Evolutionary conservation across 2,329 filamentous ascomycete species (phyloP).

Genomic region (Diaporthe humulicola): DNA sequence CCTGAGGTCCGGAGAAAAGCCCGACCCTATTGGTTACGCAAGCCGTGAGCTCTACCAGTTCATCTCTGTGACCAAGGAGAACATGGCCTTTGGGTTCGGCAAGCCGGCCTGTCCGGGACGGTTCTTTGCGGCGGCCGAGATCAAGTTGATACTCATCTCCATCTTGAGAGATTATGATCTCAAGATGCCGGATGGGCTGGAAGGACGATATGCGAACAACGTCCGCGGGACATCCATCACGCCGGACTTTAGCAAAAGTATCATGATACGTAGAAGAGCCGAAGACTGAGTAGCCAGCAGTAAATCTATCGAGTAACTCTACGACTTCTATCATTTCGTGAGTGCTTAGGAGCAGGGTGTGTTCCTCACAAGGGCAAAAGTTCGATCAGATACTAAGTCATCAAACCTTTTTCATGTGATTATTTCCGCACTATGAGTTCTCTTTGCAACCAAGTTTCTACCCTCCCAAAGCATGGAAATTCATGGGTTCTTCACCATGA

Average conservation of each 20-base stretch:
- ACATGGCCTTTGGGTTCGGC: conserved; percentile 55
- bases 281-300: background rate
- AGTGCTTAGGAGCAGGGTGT: background rate
- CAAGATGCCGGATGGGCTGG: conserved; percentile 42
- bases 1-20: conserved; percentile 42
- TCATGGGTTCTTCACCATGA: background rate
- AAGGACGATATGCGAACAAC: conserved; percentile 45
- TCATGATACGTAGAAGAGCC: conserved; percentile 9
- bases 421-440: background rate
- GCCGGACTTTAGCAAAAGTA: conserved; percentile 1
- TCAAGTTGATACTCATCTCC: conserved; percentile 51
- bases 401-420: background rate
- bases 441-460: background rate
- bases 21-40: conserved; percentile 41
- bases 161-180: conserved; percentile 48
- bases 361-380: background rate
- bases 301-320: background rate
- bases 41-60: conserved; percentile 55
- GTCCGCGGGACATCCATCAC: conserved; percentile 16
- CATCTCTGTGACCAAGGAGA: conserved; percentile 50
- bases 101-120: conserved; percentile 55
- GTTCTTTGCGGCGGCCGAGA: conserved; percentile 52
- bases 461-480: background rate
- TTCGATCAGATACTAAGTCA: background rate
- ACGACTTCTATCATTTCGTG: background rate